phyloP scores from a whole-genome alignment of 805 yeast species.

The Candida maesae region DNA sequence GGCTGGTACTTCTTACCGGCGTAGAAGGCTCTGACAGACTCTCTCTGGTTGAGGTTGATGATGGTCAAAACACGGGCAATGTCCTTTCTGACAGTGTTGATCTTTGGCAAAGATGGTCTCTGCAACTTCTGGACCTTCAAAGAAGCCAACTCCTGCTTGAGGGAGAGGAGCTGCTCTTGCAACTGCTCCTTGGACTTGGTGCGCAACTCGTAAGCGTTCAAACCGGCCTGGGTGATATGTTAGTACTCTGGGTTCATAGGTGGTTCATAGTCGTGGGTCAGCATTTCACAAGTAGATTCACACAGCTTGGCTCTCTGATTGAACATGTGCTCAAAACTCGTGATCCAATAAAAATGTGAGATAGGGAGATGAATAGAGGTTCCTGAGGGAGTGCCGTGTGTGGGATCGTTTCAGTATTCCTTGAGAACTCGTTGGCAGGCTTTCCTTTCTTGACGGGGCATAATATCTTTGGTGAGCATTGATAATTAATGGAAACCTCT shows the following conservation, averaged over 20 bases:
- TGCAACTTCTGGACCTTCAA: conserved; percentile 95
- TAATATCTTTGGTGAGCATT: too few species aligned
- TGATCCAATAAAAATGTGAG: too few species aligned
- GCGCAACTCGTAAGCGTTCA: conserved; percentile 95
- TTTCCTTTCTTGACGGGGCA: too few species aligned
- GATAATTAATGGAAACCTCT: too few species aligned
- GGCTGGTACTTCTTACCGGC: conserved; percentile 93
- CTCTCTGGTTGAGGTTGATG: conserved; percentile 96
- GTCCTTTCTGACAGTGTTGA: conserved; percentile 95
- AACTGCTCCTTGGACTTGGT: conserved; percentile 96
- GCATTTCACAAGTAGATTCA: too few species aligned
- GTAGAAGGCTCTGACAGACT: conserved; percentile 91
- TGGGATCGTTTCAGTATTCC: too few species aligned
- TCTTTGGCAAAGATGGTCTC: conserved; percentile 91
- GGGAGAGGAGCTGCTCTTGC: conserved; percentile 89
- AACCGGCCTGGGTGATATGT: conserved; percentile 60
- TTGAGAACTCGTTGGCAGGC: too few species aligned
- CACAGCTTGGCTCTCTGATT: too few species aligned
- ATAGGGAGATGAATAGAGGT: too few species aligned
- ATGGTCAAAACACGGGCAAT: conserved; percentile 97
- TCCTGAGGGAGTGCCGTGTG: too few species aligned
- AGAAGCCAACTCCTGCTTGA: conserved; percentile 93
- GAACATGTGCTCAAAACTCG: too few species aligned
- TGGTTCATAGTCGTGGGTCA: neutral
- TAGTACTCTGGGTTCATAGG: conserved; percentile 16